Conservation (phyloP, 306 rosid species). For the Cucurbita moschata region DNA sequence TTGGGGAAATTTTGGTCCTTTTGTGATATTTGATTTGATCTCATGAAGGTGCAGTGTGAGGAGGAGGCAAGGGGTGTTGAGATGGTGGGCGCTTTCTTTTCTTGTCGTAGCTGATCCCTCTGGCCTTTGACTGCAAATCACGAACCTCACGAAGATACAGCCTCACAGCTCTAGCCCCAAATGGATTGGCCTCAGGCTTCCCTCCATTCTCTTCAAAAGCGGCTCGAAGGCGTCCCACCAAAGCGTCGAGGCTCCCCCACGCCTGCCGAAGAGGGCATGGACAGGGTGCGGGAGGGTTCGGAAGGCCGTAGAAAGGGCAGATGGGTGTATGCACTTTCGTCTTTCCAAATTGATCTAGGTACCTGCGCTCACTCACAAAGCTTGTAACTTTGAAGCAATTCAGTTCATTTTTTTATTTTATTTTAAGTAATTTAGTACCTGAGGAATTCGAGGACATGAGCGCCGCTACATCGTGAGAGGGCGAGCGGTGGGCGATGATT, state of each 20-base stretch:
- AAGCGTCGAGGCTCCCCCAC: conserved; percentile 10
- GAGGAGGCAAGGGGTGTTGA: background rate
- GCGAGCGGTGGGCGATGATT: conserved; percentile 9
- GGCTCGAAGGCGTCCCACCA: conserved; percentile 8
- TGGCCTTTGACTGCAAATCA: conserved; percentile 7
- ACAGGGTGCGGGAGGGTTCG: conserved; percentile 5
- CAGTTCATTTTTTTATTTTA: no score
- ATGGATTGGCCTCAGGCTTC: conserved; percentile 7
- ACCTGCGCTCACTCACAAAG: background rate
- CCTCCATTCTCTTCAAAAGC: conserved; percentile 10
- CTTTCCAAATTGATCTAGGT: conserved; percentile 8
- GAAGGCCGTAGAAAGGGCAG: conserved; percentile 6
- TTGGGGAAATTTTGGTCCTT: background rate
- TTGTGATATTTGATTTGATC: background rate
- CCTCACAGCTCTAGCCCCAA: conserved; percentile 12
- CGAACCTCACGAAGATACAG: conserved; percentile 13
- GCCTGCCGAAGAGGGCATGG: conserved; percentile 11
- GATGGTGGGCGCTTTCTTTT: conserved; percentile 9
- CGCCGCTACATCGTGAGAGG: conserved; percentile 9
- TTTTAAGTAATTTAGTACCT: background rate
- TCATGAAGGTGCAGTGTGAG: background rate
- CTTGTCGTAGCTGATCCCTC: conserved; percentile 12
- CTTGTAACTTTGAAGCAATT: background rate
- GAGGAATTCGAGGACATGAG: conserved; percentile 12
- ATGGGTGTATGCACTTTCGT: conserved; percentile 5